A percentile compares a stretch with the other conserved stretches of the same genome.
Conservation (phyloP, 148 eudicot species). For the Gaultheria prostrata region DNA sequence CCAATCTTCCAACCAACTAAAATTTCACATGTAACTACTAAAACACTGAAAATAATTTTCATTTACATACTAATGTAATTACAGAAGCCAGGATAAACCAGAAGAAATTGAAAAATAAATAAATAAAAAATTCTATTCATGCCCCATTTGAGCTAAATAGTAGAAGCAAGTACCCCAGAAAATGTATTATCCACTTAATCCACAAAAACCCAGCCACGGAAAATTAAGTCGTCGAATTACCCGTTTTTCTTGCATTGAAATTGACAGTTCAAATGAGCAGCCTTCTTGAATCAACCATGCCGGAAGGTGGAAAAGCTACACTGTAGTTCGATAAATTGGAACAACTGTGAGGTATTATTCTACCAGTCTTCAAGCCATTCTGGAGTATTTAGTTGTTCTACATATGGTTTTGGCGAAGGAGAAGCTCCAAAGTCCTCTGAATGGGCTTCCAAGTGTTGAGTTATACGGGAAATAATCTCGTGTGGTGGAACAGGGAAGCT, state of each 20-base stretch:
- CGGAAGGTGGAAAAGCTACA: background rate
- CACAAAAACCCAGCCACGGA: background rate
- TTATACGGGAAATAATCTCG: conserved; percentile 62
- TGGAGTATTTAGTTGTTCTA: conserved; percentile 51
- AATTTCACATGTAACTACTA: background rate
- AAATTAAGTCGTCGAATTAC: background rate
- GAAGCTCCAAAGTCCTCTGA: conserved; percentile 38
- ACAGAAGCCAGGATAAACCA: conserved; percentile 4
- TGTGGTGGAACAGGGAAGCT: conserved; percentile 51
- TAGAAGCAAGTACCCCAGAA: conserved; percentile 11
- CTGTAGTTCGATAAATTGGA: background rate
- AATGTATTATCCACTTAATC: conserved; percentile 13
- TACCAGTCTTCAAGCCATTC: conserved; percentile 99
- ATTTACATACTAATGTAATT: conserved; percentile 26
- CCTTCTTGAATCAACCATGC: background rate
- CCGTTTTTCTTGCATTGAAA: conserved; percentile 2
- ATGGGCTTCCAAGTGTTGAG: conserved; percentile 46
- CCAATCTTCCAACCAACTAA: background rate
- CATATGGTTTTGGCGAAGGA: conserved; percentile 38
- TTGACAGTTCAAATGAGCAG: background rate
- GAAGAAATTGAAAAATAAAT: background rate
- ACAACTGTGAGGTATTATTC: background rate
- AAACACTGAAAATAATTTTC: background rate
- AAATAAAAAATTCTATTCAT: background rate
- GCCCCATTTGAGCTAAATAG: background rate